These are phyloP conservation scores for Metschnikowia vanudenii DNA, from an alignment of 805 yeast genomes.

Conservation along the genomic window DNA sequence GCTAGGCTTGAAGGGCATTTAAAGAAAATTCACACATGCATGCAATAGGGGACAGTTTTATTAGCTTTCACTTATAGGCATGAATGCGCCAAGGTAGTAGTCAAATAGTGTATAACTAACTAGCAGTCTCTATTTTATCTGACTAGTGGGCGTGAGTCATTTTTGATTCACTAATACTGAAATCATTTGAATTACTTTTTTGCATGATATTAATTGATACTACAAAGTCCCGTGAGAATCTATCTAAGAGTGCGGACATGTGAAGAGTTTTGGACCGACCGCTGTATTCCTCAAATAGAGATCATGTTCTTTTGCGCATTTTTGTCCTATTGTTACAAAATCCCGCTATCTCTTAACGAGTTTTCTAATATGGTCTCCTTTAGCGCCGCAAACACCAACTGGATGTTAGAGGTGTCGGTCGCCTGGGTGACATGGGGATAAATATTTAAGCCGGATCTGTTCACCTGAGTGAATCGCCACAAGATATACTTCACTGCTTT, in stretches of 20 bases:
- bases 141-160: too few relatives aligned
- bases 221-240: too few relatives aligned
- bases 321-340: conserved; percentile 36
- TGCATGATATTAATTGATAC: too few relatives aligned
- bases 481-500: conserved; percentile 90
- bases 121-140: too few relatives aligned
- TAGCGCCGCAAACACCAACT: conserved; percentile 81
- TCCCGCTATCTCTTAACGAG: conserved; percentile 71
- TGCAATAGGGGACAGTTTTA: too few relatives aligned
- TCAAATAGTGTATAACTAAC: too few relatives aligned
- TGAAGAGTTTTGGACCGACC: too few relatives aligned
- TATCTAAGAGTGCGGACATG: too few relatives aligned
- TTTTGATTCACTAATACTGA: too few relatives aligned
- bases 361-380: conserved; percentile 78
- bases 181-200: too few relatives aligned
- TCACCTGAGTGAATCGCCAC: conserved; percentile 85
- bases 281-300: not conserved
- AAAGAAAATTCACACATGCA: not conserved
- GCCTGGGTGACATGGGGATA: conserved; percentile 95
- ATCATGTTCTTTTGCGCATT: not conserved
- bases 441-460: conserved; percentile 75
- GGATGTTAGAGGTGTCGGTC: conserved; percentile 86
- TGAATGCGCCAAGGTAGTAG: too few relatives aligned
- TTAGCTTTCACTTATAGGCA: too few relatives aligned
- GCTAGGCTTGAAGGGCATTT: not conserved